Percentiles rank a stretch among this genome's conserved stretches.
phyloP scores from a whole-genome alignment of 1,284 basidiomycete species.

The Naganishia cerealis region DNA sequence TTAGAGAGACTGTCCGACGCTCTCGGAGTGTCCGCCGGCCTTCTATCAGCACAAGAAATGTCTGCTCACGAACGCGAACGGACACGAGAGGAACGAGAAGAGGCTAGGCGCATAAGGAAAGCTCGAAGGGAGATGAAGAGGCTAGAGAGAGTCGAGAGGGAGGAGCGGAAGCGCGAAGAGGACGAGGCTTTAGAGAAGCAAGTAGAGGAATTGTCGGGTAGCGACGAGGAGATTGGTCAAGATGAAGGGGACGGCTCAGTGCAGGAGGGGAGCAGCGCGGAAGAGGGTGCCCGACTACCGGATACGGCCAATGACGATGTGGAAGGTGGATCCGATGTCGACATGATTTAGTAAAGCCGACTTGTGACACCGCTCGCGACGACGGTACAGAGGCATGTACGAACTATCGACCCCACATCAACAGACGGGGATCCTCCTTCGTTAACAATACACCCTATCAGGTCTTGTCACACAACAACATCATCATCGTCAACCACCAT shows the following conservation, averaged over 20 bases:
- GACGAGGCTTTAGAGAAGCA: conserved; percentile 18
- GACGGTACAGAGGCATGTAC: not conserved
- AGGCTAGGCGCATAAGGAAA: conserved; percentile 27
- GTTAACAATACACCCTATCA: too few species aligned
- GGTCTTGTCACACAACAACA: too few species aligned
- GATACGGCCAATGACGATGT: conserved; percentile 23
- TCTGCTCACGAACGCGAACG: conserved; percentile 26
- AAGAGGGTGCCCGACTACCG: conserved; percentile 28
- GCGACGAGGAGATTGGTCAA: conserved; percentile 21
- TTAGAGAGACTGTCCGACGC: conserved; percentile 51
- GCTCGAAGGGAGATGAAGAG: conserved; percentile 26
- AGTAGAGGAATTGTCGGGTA: conserved; percentile 20
- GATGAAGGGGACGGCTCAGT: conserved; percentile 13
- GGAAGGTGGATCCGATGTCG: conserved; percentile 21
- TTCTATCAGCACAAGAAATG: conserved; percentile 39
- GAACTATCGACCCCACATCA: not conserved
- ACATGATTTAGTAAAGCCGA: conserved; percentile 1
- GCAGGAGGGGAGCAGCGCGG: conserved; percentile 24
- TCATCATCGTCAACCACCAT: too few species aligned
- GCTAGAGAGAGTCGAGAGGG: conserved; percentile 24
- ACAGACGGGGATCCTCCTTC: not conserved
- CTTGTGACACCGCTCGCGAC: not conserved
- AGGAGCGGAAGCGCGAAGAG: conserved; percentile 19
- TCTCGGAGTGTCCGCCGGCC: conserved; percentile 49
- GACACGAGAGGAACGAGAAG: conserved; percentile 27